Evolutionary conservation across 768 basidiomycete species (phyloP).

Genomic region (Suillus variegatus): DNA sequence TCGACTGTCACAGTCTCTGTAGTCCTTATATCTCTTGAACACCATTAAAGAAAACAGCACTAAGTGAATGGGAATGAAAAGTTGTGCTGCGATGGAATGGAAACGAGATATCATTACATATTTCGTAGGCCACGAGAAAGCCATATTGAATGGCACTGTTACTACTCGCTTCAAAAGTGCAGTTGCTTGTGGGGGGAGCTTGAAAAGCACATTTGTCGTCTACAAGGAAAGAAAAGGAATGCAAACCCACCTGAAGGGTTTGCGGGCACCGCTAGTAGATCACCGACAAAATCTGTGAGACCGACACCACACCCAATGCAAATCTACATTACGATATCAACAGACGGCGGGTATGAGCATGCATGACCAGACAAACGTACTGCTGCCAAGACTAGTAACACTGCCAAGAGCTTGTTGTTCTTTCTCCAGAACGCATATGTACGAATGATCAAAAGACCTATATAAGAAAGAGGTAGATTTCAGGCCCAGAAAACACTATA

Average conservation of each 20-base stretch:
- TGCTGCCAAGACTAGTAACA: neutral
- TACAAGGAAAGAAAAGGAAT: neutral
- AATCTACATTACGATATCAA: neutral
- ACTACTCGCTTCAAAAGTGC: neutral
- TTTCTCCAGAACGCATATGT: slow-evolving; percentile 7
- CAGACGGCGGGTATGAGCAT: neutral
- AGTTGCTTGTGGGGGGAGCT: neutral
- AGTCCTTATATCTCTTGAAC: slow-evolving; percentile 1
- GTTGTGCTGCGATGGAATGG: too few relatives aligned
- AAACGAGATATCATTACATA: neutral
- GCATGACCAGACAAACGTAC: neutral
- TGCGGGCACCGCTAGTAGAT: neutral
- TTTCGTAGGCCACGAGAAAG: neutral
- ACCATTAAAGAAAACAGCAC: neutral
- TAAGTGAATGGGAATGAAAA: neutral
- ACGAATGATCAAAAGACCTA: slow-evolving; percentile 1
- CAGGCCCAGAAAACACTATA: neutral
- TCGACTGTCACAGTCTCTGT: neutral
- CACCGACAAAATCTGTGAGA: neutral
- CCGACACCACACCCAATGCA: neutral
- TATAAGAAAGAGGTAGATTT: neutral
- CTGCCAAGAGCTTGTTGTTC: slow-evolving; percentile 2
- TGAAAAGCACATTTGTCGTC: neutral
- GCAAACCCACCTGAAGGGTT: neutral
- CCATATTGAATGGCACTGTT: slow-evolving; percentile 1